phyloP scores from a whole-genome alignment of 2,329 filamentous ascomycete genomes.

The Aspergillus sp. region DNA sequence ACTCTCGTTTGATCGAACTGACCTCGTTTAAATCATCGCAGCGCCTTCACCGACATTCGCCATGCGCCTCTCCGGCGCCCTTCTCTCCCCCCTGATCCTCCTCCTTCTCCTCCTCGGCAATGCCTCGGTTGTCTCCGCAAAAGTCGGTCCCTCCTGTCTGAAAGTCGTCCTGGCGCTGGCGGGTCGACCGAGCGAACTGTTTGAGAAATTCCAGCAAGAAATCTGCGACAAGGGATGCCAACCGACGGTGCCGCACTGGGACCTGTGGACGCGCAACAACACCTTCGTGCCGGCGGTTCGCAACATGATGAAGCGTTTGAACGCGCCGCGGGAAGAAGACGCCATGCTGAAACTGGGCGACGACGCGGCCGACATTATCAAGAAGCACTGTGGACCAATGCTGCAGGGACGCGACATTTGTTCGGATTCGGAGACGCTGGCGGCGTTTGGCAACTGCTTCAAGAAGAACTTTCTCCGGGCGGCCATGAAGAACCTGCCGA shows the following conservation, averaged over 20 bases:
- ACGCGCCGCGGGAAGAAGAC: slow-evolving; percentile 28
- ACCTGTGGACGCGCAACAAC: slow-evolving; percentile 37
- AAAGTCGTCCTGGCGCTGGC: slow-evolving; percentile 74
- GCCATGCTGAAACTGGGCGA: slow-evolving; percentile 32
- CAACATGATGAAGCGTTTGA: slow-evolving; percentile 28
- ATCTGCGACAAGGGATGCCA: slow-evolving; percentile 33
- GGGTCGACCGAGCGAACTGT: slow-evolving; percentile 28
- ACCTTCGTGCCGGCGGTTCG: slow-evolving; percentile 35
- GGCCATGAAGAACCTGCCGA: slow-evolving; percentile 27
- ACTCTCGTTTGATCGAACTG: background rate
- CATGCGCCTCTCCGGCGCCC: slow-evolving; percentile 18
- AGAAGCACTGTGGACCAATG: slow-evolving; percentile 27
- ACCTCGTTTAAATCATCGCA: background rate
- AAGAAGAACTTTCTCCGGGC: slow-evolving; percentile 32
- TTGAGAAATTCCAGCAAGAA: slow-evolving; percentile 32
- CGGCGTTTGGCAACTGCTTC: slow-evolving; percentile 34
- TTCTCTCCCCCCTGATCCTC: slow-evolving; percentile 14
- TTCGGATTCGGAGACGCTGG: slow-evolving; percentile 28
- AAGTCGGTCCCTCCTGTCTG: slow-evolving; percentile 65
- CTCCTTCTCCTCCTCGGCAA: slow-evolving; percentile 15
- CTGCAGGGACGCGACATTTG: slow-evolving; percentile 32
- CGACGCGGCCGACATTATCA: slow-evolving; percentile 33
- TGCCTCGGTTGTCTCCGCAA: slow-evolving; percentile 15
- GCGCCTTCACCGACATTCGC: background rate
- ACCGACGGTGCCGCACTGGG: slow-evolving; percentile 34